Conservation (phyloP, 768 basidiomycete genomes). For the Phaeolepiota aurea region DNA sequence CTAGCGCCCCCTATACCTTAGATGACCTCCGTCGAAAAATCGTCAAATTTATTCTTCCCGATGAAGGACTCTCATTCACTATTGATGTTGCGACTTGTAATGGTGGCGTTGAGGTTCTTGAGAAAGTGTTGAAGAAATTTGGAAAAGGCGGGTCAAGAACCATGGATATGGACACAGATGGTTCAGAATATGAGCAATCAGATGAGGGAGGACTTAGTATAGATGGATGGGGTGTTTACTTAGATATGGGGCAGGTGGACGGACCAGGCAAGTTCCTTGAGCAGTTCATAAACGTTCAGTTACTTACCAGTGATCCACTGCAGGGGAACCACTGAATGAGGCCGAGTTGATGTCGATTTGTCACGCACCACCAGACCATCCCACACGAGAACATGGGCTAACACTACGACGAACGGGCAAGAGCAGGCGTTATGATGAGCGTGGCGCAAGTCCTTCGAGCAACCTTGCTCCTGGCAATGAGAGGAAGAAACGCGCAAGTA, state of each 20-base stretch:
- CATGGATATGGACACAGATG: constrained; percentile 32
- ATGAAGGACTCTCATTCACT: constrained; percentile 68
- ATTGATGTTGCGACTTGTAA: constrained; percentile 77
- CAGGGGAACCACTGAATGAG: constrained; percentile 75
- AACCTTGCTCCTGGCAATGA: constrained; percentile 17
- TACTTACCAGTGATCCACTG: constrained; percentile 2
- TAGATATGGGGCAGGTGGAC: constrained; percentile 51
- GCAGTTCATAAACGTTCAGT: background rate
- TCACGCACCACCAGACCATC: constrained; percentile 70
- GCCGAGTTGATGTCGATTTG: constrained; percentile 77
- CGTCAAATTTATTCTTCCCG: constrained; percentile 83
- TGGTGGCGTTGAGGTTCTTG: constrained; percentile 80
- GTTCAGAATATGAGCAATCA: constrained; percentile 49
- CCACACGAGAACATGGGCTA: constrained; percentile 72
- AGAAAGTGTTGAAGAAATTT: constrained; percentile 86
- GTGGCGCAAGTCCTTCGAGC: constrained; percentile 24
- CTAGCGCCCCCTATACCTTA: constrained; percentile 13
- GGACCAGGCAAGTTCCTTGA: constrained; percentile 40
- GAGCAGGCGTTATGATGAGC: constrained; percentile 33
- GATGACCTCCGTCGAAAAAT: constrained; percentile 79
- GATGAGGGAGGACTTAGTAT: constrained; percentile 73
- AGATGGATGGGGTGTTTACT: constrained; percentile 85
- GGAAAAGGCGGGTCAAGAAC: constrained; percentile 49
- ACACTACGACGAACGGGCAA: constrained; percentile 53
- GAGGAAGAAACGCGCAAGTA: constrained; percentile 80